These are phyloP conservation scores for Gracilaria domingensis DNA, from an alignment of 23 red algal genomes.

Conservation along the genomic window DNA sequence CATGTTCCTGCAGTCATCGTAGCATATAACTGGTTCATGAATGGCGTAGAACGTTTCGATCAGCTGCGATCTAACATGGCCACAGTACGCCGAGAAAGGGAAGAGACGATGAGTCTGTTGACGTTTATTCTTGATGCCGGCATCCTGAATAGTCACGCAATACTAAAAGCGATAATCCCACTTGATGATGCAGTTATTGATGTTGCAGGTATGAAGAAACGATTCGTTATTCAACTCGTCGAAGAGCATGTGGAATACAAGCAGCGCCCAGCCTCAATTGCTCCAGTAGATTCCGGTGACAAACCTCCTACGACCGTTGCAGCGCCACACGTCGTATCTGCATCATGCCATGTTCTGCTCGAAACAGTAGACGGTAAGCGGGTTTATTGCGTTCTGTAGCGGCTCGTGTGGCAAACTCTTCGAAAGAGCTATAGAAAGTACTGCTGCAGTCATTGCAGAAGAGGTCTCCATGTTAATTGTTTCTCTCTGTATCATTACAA, in stretches of 20 bases:
- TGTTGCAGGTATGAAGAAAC: background rate
- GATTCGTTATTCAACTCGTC: background rate
- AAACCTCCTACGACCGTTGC: background rate
- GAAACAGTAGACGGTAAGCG: background rate
- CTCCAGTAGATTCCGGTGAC: background rate
- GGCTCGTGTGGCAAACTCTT: background rate
- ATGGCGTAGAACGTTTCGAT: conserved; percentile 10
- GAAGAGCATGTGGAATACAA: background rate
- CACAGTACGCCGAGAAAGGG: background rate
- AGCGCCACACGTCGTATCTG: background rate
- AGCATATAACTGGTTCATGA: conserved; percentile 14
- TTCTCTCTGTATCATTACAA: background rate
- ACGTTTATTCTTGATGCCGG: background rate
- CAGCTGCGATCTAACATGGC: background rate
- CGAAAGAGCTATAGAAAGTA: background rate
- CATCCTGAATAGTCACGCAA: background rate
- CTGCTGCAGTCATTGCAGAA: background rate
- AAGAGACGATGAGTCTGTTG: background rate
- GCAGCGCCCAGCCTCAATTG: no score
- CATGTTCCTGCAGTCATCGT: conserved; percentile 5
- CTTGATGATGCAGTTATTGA: background rate
- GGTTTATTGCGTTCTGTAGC: background rate
- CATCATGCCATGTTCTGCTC: background rate
- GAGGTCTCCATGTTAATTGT: background rate
- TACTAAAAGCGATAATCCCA: background rate